A percentile compares a stretch with the other conserved stretches of the same genome.
These are phyloP conservation scores for Phytophthora kernoviae DNA, from an alignment of 352 stramenopile genomes.

Conservation along the genomic window DNA sequence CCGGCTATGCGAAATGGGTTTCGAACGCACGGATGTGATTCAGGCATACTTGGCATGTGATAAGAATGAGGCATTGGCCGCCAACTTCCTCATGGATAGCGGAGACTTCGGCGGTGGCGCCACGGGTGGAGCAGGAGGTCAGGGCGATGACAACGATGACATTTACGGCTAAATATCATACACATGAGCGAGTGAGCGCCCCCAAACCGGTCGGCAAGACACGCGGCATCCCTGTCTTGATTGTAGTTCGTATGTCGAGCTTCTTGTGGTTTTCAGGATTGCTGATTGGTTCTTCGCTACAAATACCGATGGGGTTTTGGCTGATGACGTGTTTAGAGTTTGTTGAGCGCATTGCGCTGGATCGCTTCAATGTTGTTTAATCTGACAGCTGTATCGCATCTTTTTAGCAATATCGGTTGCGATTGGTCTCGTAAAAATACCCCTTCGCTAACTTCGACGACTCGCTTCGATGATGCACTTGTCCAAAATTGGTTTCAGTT, in stretches of 20 bases:
- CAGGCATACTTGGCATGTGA: slow-evolving; percentile 99
- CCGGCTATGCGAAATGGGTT: slow-evolving; percentile 86
- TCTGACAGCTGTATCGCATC: slow-evolving; percentile 7
- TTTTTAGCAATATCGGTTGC: too few relatives aligned
- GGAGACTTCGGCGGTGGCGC: slow-evolving; percentile 57
- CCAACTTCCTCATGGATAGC: slow-evolving; percentile 98
- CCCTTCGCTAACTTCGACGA: background rate
- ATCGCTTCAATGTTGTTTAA: slow-evolving; percentile 7
- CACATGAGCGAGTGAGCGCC: slow-evolving; percentile 26
- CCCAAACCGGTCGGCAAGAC: slow-evolving; percentile 18
- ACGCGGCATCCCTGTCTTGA: slow-evolving; percentile 22
- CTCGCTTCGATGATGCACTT: slow-evolving; percentile 2
- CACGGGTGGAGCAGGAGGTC: slow-evolving; percentile 43
- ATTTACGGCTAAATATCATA: slow-evolving; percentile 84
- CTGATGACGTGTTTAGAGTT: slow-evolving; percentile 19
- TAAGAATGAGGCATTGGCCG: slow-evolving; percentile 99
- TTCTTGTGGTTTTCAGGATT: slow-evolving; percentile 21
- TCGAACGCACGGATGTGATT: slow-evolving; percentile 91
- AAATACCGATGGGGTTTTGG: slow-evolving; percentile 39
- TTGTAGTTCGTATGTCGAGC: slow-evolving; percentile 32
- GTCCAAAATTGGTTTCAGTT: slow-evolving; percentile 32
- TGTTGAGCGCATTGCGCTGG: slow-evolving; percentile 5
- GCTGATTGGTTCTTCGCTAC: slow-evolving; percentile 19
- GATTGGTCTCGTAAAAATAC: slow-evolving; percentile 26
- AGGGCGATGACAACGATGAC: slow-evolving; percentile 82